Percentiles rank a stretch among this genome's conserved stretches.
Evolutionary conservation across 192 early-diverging fungal genomes (phyloP).

Genomic region (Nowakowskiella sp.): DNA sequence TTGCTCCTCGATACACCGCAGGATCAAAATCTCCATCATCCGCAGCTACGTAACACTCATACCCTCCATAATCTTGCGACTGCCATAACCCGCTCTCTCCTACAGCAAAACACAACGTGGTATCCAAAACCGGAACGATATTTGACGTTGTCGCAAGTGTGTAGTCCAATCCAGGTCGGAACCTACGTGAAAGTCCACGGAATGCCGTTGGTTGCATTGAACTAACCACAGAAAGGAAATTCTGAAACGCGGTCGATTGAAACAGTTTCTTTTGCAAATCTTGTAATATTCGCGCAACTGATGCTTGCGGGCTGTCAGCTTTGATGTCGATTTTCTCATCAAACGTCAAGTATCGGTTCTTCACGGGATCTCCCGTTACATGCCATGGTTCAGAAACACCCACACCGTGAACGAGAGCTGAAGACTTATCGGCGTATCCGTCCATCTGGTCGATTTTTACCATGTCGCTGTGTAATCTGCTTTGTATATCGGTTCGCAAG

Average conservation of each 20-base stretch:
- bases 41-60: constrained; percentile 67
- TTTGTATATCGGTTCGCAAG: constrained; percentile 36
- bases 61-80: constrained; percentile 60
- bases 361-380: constrained; percentile 54
- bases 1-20: constrained; percentile 53
- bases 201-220: constrained; percentile 30
- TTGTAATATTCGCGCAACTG: constrained; percentile 24
- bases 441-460: constrained; percentile 40
- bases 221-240: constrained; percentile 51
- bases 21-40: constrained; percentile 60
- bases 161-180: constrained; percentile 75
- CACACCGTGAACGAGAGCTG: constrained; percentile 44
- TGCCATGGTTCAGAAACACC: constrained; percentile 51
- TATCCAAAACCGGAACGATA: constrained; percentile 50
- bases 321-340: constrained; percentile 11
- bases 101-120: constrained; percentile 49
- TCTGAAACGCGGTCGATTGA: constrained; percentile 45
- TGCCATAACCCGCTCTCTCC: constrained; percentile 39
- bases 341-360: constrained; percentile 53
- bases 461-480: constrained; percentile 25
- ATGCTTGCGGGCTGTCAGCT: neutral
- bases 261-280: constrained; percentile 40
- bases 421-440: constrained; percentile 15
- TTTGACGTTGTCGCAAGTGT: constrained; percentile 57
- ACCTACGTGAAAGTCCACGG: constrained; percentile 57